Evolutionary conservation across 768 basidiomycete genomes (phyloP), one percentile per base, ranked within the genome.

Genomic region (Amanita jacksonii): DNA sequence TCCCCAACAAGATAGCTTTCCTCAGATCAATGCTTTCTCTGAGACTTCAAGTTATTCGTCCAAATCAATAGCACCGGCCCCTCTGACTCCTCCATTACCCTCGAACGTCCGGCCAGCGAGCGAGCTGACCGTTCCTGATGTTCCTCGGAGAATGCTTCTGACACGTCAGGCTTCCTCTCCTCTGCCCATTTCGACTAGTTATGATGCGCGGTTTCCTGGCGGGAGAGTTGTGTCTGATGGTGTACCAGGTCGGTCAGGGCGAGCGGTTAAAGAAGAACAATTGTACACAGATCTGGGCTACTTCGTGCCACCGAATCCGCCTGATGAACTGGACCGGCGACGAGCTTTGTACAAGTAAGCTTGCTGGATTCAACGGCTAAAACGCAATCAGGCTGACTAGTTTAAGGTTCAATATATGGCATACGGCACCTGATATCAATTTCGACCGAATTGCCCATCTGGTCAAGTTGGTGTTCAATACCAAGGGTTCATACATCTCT

Each of bases 371-470:
- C 18, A 31, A 18, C 20, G 30, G 36, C n/a, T 38, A 7, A n/a
- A 8, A 27, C 12, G 8, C 8, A 19, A 8, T 24, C 24, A 19
- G 18, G 35, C 25, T 41, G 22, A 33, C 45, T 18, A 12, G 22
- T n/a, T 45, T 22, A 49, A 86, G 88, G 51, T 93, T 89, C 66
- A 90, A 91, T 52, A 85, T 96, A 38, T 81, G 89, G 75, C 78
- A 86, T 50, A 92, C 90, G 0, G 79, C 80, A 12, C 69, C 81
- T 7, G 93, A 97, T 58, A 68, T 77, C 49, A 93, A 94, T 58
- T 96, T 97, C 57, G 92, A 96, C 61, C 77, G 93, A 13, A 93
- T 96, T 51, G 87, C 82, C 12, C 90, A 94, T 59, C 74, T 97
- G 20, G 86, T 85, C 31, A 93, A 93, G 64, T 67, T 96, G 31